phyloP scores from a whole-genome alignment of 73 alveolate species.

The Paramecium sonneborni region DNA sequence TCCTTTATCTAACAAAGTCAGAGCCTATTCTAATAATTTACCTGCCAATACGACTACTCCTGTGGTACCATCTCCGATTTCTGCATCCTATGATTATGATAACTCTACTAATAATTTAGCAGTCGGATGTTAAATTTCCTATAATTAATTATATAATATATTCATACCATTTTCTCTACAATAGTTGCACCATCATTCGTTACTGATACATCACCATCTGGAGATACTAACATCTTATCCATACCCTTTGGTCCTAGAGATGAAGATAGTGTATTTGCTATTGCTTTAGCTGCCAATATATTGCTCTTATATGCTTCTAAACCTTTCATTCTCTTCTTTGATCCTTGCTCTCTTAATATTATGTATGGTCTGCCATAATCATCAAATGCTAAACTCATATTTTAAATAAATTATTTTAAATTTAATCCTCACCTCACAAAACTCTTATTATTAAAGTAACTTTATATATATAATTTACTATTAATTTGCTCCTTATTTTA shows the following conservation, averaged over 20 bases:
- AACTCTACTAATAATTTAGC: slow-evolving; percentile 98
- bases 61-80: slow-evolving; percentile 99
- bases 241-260: slow-evolving; percentile 99
- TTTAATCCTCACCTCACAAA: neutral
- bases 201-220: slow-evolving; percentile 97
- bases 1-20: slow-evolving; percentile 92
- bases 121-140: slow-evolving; percentile 89
- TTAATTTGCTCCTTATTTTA: neutral
- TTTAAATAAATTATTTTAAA: neutral
- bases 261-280: slow-evolving; percentile 84
- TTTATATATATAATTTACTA: neutral
- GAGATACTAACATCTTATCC: slow-evolving; percentile 98
- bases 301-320: slow-evolving; percentile 89
- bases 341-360: slow-evolving; percentile 90
- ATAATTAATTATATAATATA: neutral
- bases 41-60: slow-evolving; percentile 99
- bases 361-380: slow-evolving; percentile 96
- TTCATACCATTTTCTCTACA: slow-evolving; percentile 90
- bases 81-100: slow-evolving; percentile 96
- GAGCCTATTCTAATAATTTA: slow-evolving; percentile 95
- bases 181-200: slow-evolving; percentile 99
- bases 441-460: neutral
- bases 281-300: slow-evolving; percentile 79
- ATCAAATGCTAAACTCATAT: slow-evolving; percentile 81
- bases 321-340: slow-evolving; percentile 95